phyloP scores from a whole-genome alignment of 352 stramenopile species.

The Pythium dissotocum region DNA sequence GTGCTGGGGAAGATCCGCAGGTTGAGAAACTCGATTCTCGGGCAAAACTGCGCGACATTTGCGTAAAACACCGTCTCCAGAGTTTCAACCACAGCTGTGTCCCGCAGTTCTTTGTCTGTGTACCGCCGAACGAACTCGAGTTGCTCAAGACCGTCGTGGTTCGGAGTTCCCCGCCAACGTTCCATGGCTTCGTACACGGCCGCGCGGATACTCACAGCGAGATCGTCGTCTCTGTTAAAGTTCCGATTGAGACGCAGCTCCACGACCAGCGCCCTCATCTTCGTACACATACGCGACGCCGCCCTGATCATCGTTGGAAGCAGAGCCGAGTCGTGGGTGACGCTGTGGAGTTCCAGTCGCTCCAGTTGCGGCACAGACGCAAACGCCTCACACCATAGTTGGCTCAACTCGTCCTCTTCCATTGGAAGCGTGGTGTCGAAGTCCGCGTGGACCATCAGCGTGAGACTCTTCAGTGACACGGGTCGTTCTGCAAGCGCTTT shows the following conservation, averaged over 20 bases:
- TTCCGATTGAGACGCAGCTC: neutral
- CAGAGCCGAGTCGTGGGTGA: constrained; percentile 6
- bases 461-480: neutral
- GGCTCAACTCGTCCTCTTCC: neutral
- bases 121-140: constrained; percentile 20
- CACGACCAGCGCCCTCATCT: constrained; percentile 10
- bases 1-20: neutral
- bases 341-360: constrained; percentile 20
- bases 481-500: neutral
- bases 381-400: neutral
- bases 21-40: constrained; percentile 13
- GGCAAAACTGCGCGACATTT: constrained; percentile 16
- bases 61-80: constrained; percentile 17
- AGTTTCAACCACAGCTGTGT: neutral
- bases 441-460: neutral
- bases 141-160: constrained; percentile 9
- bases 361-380: constrained; percentile 17
- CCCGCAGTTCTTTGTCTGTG: neutral
- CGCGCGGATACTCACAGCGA: neutral
- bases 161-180: neutral
- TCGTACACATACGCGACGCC: constrained; percentile 3
- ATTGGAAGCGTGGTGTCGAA: neutral
- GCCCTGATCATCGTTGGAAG: constrained; percentile 15
- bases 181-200: constrained; percentile 8
- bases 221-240: neutral